Base-by-base conservation (phyloP, 2,329 filamentous ascomycete genomes). In the Aspergillus fructus region DNA sequence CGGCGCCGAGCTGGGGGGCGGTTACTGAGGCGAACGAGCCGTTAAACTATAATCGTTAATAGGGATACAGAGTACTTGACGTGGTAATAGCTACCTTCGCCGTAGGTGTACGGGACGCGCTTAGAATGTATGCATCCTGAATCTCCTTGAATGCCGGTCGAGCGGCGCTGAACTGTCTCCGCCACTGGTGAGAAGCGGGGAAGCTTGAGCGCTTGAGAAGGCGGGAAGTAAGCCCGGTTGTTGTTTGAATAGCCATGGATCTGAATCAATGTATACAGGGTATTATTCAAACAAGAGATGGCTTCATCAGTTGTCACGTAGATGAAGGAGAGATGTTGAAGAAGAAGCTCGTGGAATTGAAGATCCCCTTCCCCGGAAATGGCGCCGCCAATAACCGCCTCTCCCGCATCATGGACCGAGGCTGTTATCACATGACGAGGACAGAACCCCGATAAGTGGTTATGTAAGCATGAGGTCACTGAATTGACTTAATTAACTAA, bases 81-180 rank as follows among this genome's bases (percentile, higher is more conserved):
- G 7, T 4, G 24, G 5, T 62, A 71, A 50, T 15, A 37, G 9
- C 4, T 74, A 94, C 93, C 81, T 94, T 96, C 64, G 87, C 90
- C 17, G 91, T 96, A 2, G 94, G 93, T 49, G 94, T 99, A 68
- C 94, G 84, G 15, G 93, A 85, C 11, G 90, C 94, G 70, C 91
- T 93, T 62, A 99, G 76, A 66, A 99, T 97, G 76, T 97, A 99
- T 48, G 90, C 93, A 74, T 97, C 92, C 70, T 90, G 88, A 53
- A 96, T 84, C 71, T 96, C 89, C 75, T 87, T 79, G 60, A 74
- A 74, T 24, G 71, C 68, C 19, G 76, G 69, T 51, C 78, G 71
- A 55, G 81, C 78, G 47, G 78, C 77, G 66, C 78, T 81, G 71
- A 88, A 84, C 58, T 81, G 76, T 56, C 81, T 72, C 48, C 77